Percentiles rank a stretch among this genome's conserved stretches.
phyloP scores from a whole-genome alignment of 2,329 filamentous ascomycete genomes.

The Tetracladium maxilliforme region DNA sequence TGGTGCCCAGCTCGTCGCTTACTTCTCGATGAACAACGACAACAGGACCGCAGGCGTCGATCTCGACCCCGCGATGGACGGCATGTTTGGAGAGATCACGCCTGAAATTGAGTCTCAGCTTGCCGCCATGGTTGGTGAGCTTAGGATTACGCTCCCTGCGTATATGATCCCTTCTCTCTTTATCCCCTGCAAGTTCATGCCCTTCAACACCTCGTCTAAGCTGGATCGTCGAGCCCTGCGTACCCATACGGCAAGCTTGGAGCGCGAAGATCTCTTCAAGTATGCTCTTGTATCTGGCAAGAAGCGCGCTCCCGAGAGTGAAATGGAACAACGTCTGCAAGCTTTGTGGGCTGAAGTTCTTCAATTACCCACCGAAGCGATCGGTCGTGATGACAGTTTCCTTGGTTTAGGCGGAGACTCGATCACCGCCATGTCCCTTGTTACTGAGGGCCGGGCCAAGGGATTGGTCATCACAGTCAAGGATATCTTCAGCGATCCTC shows the following conservation, averaged over 20 bases:
- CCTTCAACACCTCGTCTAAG: background rate
- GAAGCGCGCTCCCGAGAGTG: conserved; percentile 1
- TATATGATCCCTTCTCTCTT: background rate
- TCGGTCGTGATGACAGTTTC: background rate
- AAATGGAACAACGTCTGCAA: conserved; percentile 4
- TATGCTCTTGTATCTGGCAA: background rate
- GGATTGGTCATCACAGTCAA: conserved; percentile 6
- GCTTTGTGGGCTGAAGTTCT: conserved; percentile 4
- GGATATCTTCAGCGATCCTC: conserved; percentile 13
- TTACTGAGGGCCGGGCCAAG: conserved; percentile 3
- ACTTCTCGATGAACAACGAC: too few relatives aligned
- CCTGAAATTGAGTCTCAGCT: too few relatives aligned
- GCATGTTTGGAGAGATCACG: too few relatives aligned
- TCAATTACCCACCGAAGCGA: conserved; percentile 3
- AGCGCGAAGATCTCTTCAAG: background rate
- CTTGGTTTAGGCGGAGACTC: conserved; percentile 12
- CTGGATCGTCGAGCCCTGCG: background rate
- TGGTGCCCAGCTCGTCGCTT: too few relatives aligned
- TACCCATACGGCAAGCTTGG: background rate
- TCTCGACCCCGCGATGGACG: too few relatives aligned
- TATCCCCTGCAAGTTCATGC: background rate
- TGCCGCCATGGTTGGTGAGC: too few relatives aligned
- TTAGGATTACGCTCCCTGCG: too few relatives aligned
- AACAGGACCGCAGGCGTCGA: too few relatives aligned
- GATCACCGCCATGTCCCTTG: conserved; percentile 9